phyloP scores from a whole-genome alignment of 1,139 yeast genomes.

The Suhomyces terraborum region DNA sequence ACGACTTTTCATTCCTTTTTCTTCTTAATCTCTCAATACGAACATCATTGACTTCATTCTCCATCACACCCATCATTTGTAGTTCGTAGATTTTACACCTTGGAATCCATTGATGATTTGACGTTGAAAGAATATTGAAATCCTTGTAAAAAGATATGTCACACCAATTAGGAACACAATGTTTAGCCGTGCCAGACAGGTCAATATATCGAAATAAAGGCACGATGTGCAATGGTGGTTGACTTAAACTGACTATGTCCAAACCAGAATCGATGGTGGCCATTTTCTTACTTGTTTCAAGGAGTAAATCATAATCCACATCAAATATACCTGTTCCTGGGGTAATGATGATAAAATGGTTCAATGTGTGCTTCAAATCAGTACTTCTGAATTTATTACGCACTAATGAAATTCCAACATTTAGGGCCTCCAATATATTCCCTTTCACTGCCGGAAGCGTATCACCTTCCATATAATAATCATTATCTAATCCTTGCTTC shows the following conservation, averaged over 20 bases:
- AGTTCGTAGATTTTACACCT: conserved; percentile 90
- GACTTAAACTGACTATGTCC: conserved; percentile 84
- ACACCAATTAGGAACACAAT: conserved; percentile 92
- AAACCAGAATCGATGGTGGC: conserved; percentile 79
- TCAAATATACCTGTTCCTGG: conserved; percentile 95
- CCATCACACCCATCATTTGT: conserved; percentile 98
- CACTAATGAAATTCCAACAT: conserved; percentile 76
- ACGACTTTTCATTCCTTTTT: conserved; percentile 31
- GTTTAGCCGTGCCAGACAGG: conserved; percentile 53
- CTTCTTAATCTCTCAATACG: conserved; percentile 56
- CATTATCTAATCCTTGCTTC: conserved; percentile 39
- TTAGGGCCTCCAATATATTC: conserved; percentile 82
- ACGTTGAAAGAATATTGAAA: conserved; percentile 35
- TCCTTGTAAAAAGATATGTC: conserved; percentile 88
- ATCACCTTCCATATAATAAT: conserved; percentile 51
- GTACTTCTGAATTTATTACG: conserved; percentile 83
- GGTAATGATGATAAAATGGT: conserved; percentile 80
- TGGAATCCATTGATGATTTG: conserved; percentile 73
- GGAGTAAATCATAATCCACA: conserved; percentile 77
- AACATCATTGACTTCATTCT: conserved; percentile 72
- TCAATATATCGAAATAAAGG: conserved; percentile 76
- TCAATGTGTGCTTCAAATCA: conserved; percentile 83
- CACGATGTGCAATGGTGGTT: conserved; percentile 89
- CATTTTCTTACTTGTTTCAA: conserved; percentile 75
- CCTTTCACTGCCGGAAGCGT: conserved; percentile 88